phyloP scores from a whole-genome alignment of 805 yeast genomes.

The Candida caryicola region DNA sequence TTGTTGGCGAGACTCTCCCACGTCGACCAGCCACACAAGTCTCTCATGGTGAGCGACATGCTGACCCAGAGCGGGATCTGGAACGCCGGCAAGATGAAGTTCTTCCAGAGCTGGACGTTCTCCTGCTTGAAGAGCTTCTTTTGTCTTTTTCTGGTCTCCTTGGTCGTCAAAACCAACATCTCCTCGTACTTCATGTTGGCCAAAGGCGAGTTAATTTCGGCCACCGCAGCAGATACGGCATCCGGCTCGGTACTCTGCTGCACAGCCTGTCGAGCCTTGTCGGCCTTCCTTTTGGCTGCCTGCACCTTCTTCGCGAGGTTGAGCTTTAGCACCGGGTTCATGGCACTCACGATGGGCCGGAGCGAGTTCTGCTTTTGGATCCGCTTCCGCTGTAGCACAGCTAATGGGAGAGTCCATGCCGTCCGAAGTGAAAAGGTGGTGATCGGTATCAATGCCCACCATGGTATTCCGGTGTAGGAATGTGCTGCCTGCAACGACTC shows the following conservation, averaged over 20 bases:
- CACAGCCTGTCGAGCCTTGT: slow-evolving; percentile 13
- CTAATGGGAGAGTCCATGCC: slow-evolving; percentile 71
- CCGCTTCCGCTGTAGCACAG: slow-evolving; percentile 67
- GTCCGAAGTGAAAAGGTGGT: slow-evolving; percentile 67
- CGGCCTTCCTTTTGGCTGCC: slow-evolving; percentile 25
- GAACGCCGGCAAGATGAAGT: slow-evolving; percentile 66
- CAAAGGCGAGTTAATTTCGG: slow-evolving; percentile 26
- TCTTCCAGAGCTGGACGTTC: slow-evolving; percentile 78
- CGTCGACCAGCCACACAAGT: slow-evolving; percentile 65
- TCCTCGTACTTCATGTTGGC: slow-evolving; percentile 68
- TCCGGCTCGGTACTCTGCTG: slow-evolving; percentile 11
- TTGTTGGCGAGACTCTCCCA: slow-evolving; percentile 42
- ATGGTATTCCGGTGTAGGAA: slow-evolving; percentile 61
- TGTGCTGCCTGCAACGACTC: slow-evolving; percentile 49
- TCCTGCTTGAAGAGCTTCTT: slow-evolving; percentile 63
- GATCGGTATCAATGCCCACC: slow-evolving; percentile 79
- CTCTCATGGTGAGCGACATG: slow-evolving; percentile 71
- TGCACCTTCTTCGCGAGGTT: slow-evolving; percentile 51
- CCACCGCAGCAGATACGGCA: slow-evolving; percentile 8
- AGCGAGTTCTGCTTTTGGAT: slow-evolving; percentile 67
- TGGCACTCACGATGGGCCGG: slow-evolving; percentile 69
- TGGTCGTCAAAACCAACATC: slow-evolving; percentile 66
- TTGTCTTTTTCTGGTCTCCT: slow-evolving; percentile 77
- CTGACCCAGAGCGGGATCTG: slow-evolving; percentile 88
- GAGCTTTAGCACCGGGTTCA: slow-evolving; percentile 67